phyloP scores from a whole-genome alignment of 2,329 filamentous ascomycete species.

The Periconia sp. region DNA sequence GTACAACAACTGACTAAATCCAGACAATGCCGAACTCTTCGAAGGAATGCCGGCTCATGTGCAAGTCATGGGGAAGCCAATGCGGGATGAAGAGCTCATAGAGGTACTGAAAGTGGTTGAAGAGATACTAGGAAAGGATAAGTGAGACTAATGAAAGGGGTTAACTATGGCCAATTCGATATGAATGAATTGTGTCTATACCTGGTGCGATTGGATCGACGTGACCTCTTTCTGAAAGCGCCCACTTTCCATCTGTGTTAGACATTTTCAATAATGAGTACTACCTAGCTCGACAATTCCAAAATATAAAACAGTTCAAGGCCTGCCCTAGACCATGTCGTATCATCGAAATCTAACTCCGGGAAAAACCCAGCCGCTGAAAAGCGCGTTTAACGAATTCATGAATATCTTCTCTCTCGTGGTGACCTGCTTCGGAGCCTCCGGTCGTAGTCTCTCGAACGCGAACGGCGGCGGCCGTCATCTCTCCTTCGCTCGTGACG shows the following conservation, averaged over 20 bases:
- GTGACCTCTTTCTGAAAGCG: neutral
- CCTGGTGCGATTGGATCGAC: neutral
- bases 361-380: too few species aligned
- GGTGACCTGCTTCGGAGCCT: conserved; percentile 26
- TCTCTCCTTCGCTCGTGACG: conserved; percentile 23
- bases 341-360: too few species aligned
- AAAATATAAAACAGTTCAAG: too few species aligned
- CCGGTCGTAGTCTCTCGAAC: conserved; percentile 28
- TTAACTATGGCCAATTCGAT: neutral
- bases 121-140: conserved; percentile 8
- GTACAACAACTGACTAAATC: neutral
- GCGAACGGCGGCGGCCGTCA: conserved; percentile 24
- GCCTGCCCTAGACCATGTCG: too few species aligned
- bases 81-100: conserved; percentile 52
- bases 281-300: too few species aligned
- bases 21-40: conserved; percentile 46
- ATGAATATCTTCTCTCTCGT: conserved; percentile 7
- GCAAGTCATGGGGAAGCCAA: conserved; percentile 50
- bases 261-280: too few species aligned
- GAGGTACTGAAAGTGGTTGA: conserved; percentile 40
- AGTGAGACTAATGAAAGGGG: neutral
- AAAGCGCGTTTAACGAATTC: neutral
- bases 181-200: neutral
- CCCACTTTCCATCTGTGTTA: too few species aligned
- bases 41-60: conserved; percentile 52